Evolutionary conservation across 2,329 filamentous ascomycete species (phyloP).

Genomic region (Aureobasidium sp.): DNA sequence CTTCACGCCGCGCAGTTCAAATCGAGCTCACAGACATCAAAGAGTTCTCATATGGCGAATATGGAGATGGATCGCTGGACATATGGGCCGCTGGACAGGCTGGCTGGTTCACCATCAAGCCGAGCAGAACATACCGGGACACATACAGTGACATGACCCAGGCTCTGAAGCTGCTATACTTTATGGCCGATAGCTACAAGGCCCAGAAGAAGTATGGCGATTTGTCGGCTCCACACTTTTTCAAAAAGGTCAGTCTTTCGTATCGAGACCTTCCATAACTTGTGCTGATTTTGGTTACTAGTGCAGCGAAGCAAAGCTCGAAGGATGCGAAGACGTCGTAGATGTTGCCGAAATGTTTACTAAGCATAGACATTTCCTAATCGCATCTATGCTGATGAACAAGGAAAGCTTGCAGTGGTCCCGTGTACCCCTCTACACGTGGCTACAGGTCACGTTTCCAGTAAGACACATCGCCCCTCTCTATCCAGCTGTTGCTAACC

Average conservation of each 20-base stretch:
- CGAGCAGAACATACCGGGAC: constrained; percentile 46
- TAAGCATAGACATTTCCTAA: constrained; percentile 33
- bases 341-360: constrained; percentile 30
- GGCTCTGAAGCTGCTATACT: constrained; percentile 56
- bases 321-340: neutral
- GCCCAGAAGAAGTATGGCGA: constrained; percentile 13
- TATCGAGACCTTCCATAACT: neutral
- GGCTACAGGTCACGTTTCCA: constrained; percentile 31
- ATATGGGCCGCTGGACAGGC: constrained; percentile 58
- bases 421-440: constrained; percentile 32
- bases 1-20: constrained; percentile 14
- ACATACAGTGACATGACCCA: constrained; percentile 54
- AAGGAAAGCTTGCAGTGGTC: constrained; percentile 38
- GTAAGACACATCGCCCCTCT: neutral
- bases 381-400: constrained; percentile 36
- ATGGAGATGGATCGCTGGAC: constrained; percentile 48
- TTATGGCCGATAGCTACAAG: constrained; percentile 49
- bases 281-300: neutral
- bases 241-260: neutral
- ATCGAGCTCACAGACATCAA: constrained; percentile 49
- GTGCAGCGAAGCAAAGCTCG: neutral
- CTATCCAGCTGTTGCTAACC: neutral
- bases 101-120: constrained; percentile 61
- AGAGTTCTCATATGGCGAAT: constrained; percentile 39
- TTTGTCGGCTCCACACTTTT: neutral